Conservation (phyloP, 352 stramenopile genomes). For the Pelagophyceae sp. region DNA sequence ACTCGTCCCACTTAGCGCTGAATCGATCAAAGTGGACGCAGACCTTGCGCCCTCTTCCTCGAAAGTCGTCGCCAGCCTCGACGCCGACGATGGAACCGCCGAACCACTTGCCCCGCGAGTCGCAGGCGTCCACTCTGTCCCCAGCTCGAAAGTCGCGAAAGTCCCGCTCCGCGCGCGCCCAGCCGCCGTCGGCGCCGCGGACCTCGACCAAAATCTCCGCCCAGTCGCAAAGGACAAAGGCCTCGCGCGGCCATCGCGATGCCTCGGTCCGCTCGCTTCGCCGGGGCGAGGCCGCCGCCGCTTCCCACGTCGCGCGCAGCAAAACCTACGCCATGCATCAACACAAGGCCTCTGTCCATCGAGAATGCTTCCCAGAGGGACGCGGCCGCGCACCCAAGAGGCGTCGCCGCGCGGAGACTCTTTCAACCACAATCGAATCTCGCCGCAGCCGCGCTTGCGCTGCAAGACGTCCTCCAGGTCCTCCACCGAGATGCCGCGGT, state of each 20-base stretch:
- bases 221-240: neutral
- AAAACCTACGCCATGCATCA: too few species aligned
- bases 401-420: neutral
- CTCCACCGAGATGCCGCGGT: neutral
- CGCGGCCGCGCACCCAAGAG: too few species aligned
- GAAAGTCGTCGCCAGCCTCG: neutral
- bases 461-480: neutral
- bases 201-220: constrained; percentile 8
- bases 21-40: constrained; percentile 63
- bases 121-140: constrained; percentile 55
- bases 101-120: constrained; percentile 55
- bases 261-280: too few species aligned
- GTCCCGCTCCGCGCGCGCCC: constrained; percentile 17
- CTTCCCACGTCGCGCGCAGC: neutral
- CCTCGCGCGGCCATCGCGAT: too few species aligned
- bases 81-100: constrained; percentile 54
- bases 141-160: constrained; percentile 49
- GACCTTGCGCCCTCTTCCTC: constrained; percentile 35
- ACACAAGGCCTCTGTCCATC: too few species aligned
- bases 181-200: neutral
- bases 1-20: constrained; percentile 57
- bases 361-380: too few species aligned
- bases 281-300: neutral
- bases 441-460: neutral
- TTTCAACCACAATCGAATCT: neutral